Evolutionary conservation across 306 rosid species (phyloP), one percentile per base, ranked within the genome.

Genomic region (Cucumis melo): DNA sequence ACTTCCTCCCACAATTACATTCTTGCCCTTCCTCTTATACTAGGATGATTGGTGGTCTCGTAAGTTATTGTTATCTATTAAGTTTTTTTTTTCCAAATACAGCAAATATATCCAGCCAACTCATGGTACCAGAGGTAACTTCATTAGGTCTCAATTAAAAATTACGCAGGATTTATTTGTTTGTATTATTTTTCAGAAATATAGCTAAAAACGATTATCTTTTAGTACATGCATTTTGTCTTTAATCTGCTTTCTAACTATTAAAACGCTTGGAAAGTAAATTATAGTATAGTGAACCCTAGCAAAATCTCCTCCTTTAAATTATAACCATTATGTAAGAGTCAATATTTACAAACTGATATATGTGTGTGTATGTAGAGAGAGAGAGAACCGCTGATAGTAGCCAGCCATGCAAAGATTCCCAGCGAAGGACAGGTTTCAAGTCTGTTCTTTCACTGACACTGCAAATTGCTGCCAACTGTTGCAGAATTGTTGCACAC

Each of bases 401-500:
- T 78, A 93, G 87, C 98, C 98, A 93, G 79, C 92, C 91, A 64
- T 82, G 87, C 85, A 93, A 85, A 72, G 92, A 89, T 88, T 91
- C 90, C 98, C 97, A 86, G 80, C 87, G 83, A 78, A 91, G 90
- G 53, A 87, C 78, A 81, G 89, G 72, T 81, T 90, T 91, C 92
- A 89, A 87, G 0, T 90, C 82, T 42, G 94, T 90, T 87, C 93
- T 84, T 86, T 88, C 97, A 5, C 96, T 87, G 82, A 93, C 76
- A 80, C 86, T 91, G 88, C 98, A 91, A 41, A 90, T 77, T 77
- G 96, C 96, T 39, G 98, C 96, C 83, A 93, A 85, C 77, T 91
- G 97, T 84, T 93, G 98, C 85, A 93, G 84, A 83, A 93, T 85
- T 78, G 98, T 91, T 36, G 98, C 97, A 84, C 98, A 91, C 84